A percentile compares a stretch with the other conserved stretches of the same genome.
Evolutionary conservation across 1,284 basidiomycete genomes (phyloP).

Genomic region (Anthracocystis setariae): DNA sequence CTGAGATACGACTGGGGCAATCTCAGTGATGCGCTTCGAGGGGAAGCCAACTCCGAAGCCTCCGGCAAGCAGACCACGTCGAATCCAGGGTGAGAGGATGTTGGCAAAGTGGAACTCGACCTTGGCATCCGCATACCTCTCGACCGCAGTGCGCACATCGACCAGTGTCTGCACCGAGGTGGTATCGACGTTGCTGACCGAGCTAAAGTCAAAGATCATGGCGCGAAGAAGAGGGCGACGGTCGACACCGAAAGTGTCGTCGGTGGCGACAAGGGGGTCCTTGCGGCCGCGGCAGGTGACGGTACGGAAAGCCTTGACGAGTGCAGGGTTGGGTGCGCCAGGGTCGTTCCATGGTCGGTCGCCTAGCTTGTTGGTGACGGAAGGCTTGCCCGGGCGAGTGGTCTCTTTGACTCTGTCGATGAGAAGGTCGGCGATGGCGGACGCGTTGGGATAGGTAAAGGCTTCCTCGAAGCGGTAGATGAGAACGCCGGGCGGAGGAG

Average conservation of each 20-base stretch:
- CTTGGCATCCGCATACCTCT: slow-evolving; percentile 82
- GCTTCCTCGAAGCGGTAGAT: slow-evolving; percentile 95
- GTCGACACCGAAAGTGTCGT: slow-evolving; percentile 58
- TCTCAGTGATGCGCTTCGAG: slow-evolving; percentile 46
- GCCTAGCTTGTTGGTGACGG: slow-evolving; percentile 24
- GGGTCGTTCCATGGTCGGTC: slow-evolving; percentile 97
- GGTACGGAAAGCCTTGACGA: slow-evolving; percentile 46
- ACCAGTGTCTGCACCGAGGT: slow-evolving; percentile 91
- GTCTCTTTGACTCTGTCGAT: slow-evolving; percentile 83
- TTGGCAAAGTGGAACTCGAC: slow-evolving; percentile 89
- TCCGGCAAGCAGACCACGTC: slow-evolving; percentile 67
- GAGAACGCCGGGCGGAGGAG: slow-evolving; percentile 86
- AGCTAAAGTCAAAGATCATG: slow-evolving; percentile 89
- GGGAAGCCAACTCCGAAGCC: slow-evolving; percentile 46
- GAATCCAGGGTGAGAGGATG: slow-evolving; percentile 92
- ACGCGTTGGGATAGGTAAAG: slow-evolving; percentile 91
- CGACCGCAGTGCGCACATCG: slow-evolving; percentile 85
- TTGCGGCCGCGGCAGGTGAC: slow-evolving; percentile 46
- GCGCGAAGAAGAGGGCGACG: slow-evolving; percentile 79
- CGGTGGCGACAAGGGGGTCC: slow-evolving; percentile 32
- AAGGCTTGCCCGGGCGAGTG: slow-evolving; percentile 75
- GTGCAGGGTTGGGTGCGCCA: slow-evolving; percentile 61
- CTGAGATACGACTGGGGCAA: slow-evolving; percentile 76
- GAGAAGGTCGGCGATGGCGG: slow-evolving; percentile 79
- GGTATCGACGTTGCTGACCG: slow-evolving; percentile 75